These are phyloP conservation scores for Ceratonia siliqua DNA, from an alignment of 306 rosid genomes.

Conservation along the genomic window DNA sequence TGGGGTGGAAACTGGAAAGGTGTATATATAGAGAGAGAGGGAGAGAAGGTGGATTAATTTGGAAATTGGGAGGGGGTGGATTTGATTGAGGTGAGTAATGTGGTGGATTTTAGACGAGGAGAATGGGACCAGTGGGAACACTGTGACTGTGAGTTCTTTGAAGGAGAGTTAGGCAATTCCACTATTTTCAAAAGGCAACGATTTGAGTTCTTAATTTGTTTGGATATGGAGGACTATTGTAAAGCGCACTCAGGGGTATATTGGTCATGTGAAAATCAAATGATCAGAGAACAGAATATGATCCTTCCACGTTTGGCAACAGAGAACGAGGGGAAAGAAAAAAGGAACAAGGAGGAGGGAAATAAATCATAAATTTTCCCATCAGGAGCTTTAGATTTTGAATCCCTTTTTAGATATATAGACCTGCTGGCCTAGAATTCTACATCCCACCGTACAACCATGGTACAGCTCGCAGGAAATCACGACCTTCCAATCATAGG, in stretches of 20 bases:
- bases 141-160: slow-evolving; percentile 9
- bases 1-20: slow-evolving; percentile 36
- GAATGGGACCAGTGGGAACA: slow-evolving; percentile 3
- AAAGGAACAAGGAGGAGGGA: not conserved
- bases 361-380: not conserved
- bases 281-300: slow-evolving; percentile 28
- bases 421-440: too few species aligned
- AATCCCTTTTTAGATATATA: not conserved
- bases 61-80: not conserved
- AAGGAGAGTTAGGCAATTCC: not conserved
- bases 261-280: slow-evolving; percentile 31
- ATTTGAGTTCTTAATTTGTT: not conserved
- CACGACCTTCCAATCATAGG: not conserved
- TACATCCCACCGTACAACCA: not conserved
- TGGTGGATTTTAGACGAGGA: slow-evolving; percentile 47
- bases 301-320: slow-evolving; percentile 46
- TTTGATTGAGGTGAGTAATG: slow-evolving; percentile 49
- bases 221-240: slow-evolving; percentile 38
- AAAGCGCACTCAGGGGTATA: slow-evolving; percentile 54
- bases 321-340: not conserved
- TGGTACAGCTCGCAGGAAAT: not conserved
- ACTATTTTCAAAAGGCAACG: not conserved
- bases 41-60: not conserved
- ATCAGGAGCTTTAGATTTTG: not conserved
- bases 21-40: slow-evolving; percentile 54